Conservation (phyloP, 306 rosid genomes). For the Pachyrhizus erosus region DNA sequence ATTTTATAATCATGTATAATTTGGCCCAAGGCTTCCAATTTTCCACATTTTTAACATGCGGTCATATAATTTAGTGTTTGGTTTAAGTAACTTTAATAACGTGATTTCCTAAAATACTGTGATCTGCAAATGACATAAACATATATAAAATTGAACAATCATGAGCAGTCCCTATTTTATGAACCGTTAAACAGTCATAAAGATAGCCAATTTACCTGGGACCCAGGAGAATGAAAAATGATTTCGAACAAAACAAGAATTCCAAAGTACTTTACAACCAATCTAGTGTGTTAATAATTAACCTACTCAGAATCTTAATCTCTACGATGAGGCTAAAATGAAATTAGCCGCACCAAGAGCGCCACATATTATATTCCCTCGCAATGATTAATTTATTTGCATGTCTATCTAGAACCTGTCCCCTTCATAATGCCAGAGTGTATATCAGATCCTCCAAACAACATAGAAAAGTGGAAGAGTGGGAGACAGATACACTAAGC, state of each 20-base stretch:
- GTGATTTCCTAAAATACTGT: background rate
- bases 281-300: background rate
- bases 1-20: background rate
- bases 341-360: constrained; percentile 29
- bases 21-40: background rate
- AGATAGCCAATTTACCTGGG: constrained; percentile 16
- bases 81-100: constrained; percentile 3
- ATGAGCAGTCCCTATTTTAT: background rate
- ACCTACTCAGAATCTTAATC: constrained; percentile 43
- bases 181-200: background rate
- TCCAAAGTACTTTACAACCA: constrained; percentile 24
- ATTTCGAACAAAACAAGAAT: constrained; percentile 41
- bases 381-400: constrained; percentile 39
- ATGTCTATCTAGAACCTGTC: constrained; percentile 20
- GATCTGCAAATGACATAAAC: constrained; percentile 31
- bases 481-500: background rate
- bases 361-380: constrained; percentile 8
- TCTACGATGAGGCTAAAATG: constrained; percentile 21
- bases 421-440: constrained; percentile 9
- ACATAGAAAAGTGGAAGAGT: constrained; percentile 17
- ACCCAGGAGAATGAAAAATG: constrained; percentile 17
- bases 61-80: background rate
- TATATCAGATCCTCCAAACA: background rate
- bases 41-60: background rate
- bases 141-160: background rate